Evolutionary conservation across 805 yeast genomes (phyloP).

Genomic region (Middelhovenomyces tepae): DNA sequence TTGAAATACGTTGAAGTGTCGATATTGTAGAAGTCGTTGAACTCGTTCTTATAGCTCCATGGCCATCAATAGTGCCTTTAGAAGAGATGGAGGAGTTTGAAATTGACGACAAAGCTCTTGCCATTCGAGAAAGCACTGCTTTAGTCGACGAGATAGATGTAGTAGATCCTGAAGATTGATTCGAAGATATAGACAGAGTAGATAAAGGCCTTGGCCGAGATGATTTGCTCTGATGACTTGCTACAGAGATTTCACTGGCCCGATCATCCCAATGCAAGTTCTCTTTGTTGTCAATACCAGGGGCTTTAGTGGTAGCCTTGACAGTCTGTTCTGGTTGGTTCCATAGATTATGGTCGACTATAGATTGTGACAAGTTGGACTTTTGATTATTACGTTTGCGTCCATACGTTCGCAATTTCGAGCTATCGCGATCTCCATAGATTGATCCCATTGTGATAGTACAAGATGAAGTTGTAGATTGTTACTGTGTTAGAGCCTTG

Average conservation of each 20-base stretch:
- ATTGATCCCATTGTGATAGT: too few relatives aligned
- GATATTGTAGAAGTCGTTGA: constrained; percentile 14
- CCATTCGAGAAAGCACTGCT: constrained; percentile 7
- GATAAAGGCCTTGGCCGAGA: too few relatives aligned
- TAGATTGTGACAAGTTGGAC: constrained; percentile 10
- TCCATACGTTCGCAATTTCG: constrained; percentile 11
- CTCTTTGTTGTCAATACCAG: too few relatives aligned
- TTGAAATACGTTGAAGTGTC: constrained; percentile 10
- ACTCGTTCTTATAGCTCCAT: too few relatives aligned
- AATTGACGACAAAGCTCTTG: constrained; percentile 8
- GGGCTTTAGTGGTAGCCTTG: not conserved
- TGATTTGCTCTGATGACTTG: too few relatives aligned
- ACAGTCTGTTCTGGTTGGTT: constrained; percentile 6
- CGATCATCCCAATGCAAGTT: too few relatives aligned
- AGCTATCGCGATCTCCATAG: too few relatives aligned
- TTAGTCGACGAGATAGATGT: not conserved
- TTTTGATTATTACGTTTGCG: constrained; percentile 12
- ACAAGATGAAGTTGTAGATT: too few relatives aligned
- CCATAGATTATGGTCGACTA: constrained; percentile 16
- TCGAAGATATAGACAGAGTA: too few relatives aligned
- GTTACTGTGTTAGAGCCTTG: too few relatives aligned
- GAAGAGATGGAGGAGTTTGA: constrained; percentile 17
- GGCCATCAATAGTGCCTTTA: constrained; percentile 12
- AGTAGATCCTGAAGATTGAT: too few relatives aligned
- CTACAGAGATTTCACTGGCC: too few relatives aligned